Percentiles rank a stretch among this genome's conserved stretches.
These are phyloP conservation scores for Pezicula carpinea DNA, from an alignment of 2,329 filamentous ascomycete species.

Conservation along the genomic window DNA sequence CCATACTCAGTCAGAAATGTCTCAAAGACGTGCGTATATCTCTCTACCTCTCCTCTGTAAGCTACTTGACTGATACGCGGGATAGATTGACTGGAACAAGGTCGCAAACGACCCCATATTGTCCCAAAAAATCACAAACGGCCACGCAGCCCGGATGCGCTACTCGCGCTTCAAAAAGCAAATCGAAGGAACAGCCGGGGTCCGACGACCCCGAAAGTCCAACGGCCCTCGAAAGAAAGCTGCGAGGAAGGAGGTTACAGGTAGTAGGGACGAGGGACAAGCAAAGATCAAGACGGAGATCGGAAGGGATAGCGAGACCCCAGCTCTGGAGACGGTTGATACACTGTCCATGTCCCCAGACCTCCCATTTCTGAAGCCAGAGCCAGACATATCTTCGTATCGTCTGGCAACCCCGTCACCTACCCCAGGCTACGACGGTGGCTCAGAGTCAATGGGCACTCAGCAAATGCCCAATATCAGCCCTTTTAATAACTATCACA, in stretches of 20 bases:
- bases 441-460: background rate
- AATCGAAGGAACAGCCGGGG: conserved; percentile 39
- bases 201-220: conserved; percentile 11
- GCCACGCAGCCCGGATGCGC: conserved; percentile 53
- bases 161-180: conserved; percentile 49
- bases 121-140: conserved; percentile 45
- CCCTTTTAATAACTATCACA: background rate
- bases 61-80: conserved; percentile 4
- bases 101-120: conserved; percentile 38
- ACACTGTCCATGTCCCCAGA: background rate
- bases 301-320: background rate
- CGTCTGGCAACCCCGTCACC: background rate
- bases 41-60: background rate
- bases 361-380: background rate
- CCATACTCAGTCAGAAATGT: conserved; percentile 50
- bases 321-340: background rate
- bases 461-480: background rate
- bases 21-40: conserved; percentile 40
- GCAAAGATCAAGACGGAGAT: background rate
- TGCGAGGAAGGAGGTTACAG: conserved; percentile 13
- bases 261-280: background rate
- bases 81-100: conserved; percentile 47
- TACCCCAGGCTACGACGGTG: background rate
- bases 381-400: background rate
- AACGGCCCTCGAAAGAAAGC: conserved; percentile 14